Conservation (phyloP, 176 grass and related monocot species). For the Aegilops sharonensis region DNA sequence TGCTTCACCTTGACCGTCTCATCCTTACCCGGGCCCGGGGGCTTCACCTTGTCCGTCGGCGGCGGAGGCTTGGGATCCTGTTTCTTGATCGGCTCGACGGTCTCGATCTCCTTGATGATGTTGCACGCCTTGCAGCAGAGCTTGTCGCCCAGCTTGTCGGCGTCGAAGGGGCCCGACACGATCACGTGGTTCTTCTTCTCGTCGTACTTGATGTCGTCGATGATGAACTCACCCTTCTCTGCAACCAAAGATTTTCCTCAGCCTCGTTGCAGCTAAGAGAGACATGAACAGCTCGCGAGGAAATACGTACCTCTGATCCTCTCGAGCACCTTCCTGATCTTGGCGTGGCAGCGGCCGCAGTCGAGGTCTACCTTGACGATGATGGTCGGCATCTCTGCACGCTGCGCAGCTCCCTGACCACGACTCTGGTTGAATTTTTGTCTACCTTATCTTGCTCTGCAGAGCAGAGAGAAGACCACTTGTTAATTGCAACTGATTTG, state of each 20-base stretch:
- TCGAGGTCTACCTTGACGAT: slow-evolving; percentile 66
- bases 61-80: background rate
- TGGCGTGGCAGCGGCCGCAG: slow-evolving; percentile 50
- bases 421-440: background rate
- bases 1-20: background rate
- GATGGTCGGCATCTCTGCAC: slow-evolving; percentile 61
- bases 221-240: slow-evolving; percentile 57
- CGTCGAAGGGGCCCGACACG: slow-evolving; percentile 61
- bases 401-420: background rate
- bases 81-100: background rate
- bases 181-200: slow-evolving; percentile 66
- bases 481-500: background rate
- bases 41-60: background rate
- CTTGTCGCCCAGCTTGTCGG: slow-evolving; percentile 64
- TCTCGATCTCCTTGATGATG: slow-evolving; percentile 54
- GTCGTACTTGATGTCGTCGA: slow-evolving; percentile 61
- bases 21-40: background rate
- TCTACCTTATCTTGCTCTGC: background rate
- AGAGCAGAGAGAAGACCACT: background rate
- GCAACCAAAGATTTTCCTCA: background rate
- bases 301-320: slow-evolving; percentile 54
- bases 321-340: slow-evolving; percentile 57
- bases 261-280: background rate
- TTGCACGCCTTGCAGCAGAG: slow-evolving; percentile 80
- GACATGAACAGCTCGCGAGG: background rate